Evolutionary conservation across 768 basidiomycete species (phyloP).

Genomic region (Phlegmacium glaucopus): DNA sequence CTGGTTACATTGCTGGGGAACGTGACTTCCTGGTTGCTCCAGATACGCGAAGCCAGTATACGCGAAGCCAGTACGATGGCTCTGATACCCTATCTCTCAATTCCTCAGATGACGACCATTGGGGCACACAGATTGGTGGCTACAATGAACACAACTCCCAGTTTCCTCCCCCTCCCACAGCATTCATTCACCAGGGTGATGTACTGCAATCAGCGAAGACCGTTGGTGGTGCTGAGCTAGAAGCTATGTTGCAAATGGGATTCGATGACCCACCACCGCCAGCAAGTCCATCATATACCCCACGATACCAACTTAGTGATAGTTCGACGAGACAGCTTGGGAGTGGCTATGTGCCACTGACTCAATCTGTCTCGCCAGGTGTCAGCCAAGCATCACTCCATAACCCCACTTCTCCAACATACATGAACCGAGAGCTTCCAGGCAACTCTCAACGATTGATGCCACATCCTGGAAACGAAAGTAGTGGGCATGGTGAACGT

Average conservation of each 20-base stretch:
- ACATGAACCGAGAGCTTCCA: constrained; percentile 18
- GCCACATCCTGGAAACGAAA: constrained; percentile 9
- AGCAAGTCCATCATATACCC: constrained; percentile 37
- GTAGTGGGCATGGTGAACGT: constrained; percentile 29
- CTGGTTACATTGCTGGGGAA: constrained; percentile 61
- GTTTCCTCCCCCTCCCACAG: constrained; percentile 86
- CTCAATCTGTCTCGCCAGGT: constrained; percentile 46
- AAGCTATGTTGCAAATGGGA: constrained; percentile 89
- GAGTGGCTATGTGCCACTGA: constrained; percentile 57
- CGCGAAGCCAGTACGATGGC: constrained; percentile 65
- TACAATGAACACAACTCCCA: constrained; percentile 84
- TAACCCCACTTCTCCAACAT: constrained; percentile 38
- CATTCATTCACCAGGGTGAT: constrained; percentile 42
- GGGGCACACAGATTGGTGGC: constrained; percentile 92
- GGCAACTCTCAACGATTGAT: constrained; percentile 4
- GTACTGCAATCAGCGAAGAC: constrained; percentile 38
- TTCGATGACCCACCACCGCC: constrained; percentile 74
- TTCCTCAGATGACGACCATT: constrained; percentile 93
- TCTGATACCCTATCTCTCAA: constrained; percentile 79
- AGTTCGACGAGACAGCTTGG: constrained; percentile 43
- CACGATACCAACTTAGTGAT: constrained; percentile 66
- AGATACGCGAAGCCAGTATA: constrained; percentile 43
- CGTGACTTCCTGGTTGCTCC: constrained; percentile 60
- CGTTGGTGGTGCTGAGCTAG: constrained; percentile 73
- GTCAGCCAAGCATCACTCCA: constrained; percentile 13